Conservation (phyloP, 164 flowering plant genomes). For the Stephania yunnanensis region DNA sequence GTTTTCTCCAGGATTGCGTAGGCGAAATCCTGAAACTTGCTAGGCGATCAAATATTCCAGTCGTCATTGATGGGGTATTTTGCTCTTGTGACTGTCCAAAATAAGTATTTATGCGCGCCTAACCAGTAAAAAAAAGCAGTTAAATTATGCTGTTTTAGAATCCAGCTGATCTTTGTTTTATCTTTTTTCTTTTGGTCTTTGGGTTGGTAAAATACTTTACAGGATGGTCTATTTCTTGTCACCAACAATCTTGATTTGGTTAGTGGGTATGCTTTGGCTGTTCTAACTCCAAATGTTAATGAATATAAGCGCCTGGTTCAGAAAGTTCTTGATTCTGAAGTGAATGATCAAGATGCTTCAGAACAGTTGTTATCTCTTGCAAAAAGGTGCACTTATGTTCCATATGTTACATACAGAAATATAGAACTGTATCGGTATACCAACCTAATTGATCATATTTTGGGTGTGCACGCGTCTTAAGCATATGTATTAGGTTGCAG, state of each 20-base stretch:
- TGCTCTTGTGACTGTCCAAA: not conserved
- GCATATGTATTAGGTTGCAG: not conserved
- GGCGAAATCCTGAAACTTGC: conserved; percentile 75
- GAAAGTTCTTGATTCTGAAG: conserved; percentile 70
- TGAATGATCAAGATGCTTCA: conserved; percentile 58
- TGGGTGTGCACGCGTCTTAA: not conserved
- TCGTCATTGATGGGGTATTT: conserved; percentile 96
- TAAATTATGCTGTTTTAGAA: not conserved
- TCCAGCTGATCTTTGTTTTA: not conserved
- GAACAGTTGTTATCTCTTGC: conserved; percentile 64
- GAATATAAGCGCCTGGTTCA: conserved; percentile 92
- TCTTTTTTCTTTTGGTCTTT: not conserved
- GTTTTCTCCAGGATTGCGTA: conserved; percentile 74
- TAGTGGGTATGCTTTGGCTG: conserved; percentile 76
- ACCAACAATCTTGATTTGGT: conserved; percentile 74
- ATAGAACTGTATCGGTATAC: not conserved
- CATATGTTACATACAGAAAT: too few relatives aligned
- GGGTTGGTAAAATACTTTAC: conserved; percentile 6
- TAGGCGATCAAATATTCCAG: conserved; percentile 62
- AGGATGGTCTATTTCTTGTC: conserved; percentile 99
- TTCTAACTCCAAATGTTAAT: conserved; percentile 92
- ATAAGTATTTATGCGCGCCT: not conserved
- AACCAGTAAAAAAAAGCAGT: not conserved
- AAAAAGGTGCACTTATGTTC: conserved; percentile 37
- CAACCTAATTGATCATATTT: not conserved